These are phyloP conservation scores for Neurospora terricola DNA, from an alignment of 495 filamentous ascomycete genomes.

Conservation along the genomic window DNA sequence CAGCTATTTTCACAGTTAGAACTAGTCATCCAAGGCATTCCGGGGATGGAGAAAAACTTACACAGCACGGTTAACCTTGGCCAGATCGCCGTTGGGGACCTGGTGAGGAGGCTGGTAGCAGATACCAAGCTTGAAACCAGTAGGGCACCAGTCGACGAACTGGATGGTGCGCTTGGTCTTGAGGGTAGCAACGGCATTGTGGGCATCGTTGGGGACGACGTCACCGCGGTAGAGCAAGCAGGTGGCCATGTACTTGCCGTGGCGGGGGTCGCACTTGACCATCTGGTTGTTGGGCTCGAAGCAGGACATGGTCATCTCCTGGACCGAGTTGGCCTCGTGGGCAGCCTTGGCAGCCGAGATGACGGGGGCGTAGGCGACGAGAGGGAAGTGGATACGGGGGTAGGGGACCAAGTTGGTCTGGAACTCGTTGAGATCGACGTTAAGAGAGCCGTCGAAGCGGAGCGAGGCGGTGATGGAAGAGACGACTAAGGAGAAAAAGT, in stretches of 20 bases:
- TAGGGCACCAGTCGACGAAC: slow-evolving; percentile 99
- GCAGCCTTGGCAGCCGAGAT: slow-evolving; percentile 87
- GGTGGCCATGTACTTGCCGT: slow-evolving; percentile 99
- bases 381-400: slow-evolving; percentile 97
- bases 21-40: slow-evolving; percentile 10
- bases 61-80: slow-evolving; percentile 96
- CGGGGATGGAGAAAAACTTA: slow-evolving; percentile 40
- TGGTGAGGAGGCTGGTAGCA: slow-evolving; percentile 95
- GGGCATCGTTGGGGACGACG: slow-evolving; percentile 91
- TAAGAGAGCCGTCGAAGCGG: slow-evolving; percentile 96
- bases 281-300: slow-evolving; percentile 81
- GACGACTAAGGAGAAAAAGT: slow-evolving; percentile 51
- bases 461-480: slow-evolving; percentile 98
- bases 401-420: slow-evolving; percentile 99
- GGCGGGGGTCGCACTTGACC: slow-evolving; percentile 98
- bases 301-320: slow-evolving; percentile 84
- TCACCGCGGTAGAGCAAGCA: slow-evolving; percentile 97
- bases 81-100: slow-evolving; percentile 93
- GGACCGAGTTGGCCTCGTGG: slow-evolving; percentile 88
- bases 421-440: slow-evolving; percentile 99
- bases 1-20: slow-evolving; percentile 43
- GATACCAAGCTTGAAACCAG: slow-evolving; percentile 99
- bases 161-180: slow-evolving; percentile 99
- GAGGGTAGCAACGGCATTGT: slow-evolving; percentile 81
- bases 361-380: slow-evolving; percentile 91